Evolutionary conservation across 2,329 filamentous ascomycete species (phyloP).

Genomic region (Microthyrium microscopicum): DNA sequence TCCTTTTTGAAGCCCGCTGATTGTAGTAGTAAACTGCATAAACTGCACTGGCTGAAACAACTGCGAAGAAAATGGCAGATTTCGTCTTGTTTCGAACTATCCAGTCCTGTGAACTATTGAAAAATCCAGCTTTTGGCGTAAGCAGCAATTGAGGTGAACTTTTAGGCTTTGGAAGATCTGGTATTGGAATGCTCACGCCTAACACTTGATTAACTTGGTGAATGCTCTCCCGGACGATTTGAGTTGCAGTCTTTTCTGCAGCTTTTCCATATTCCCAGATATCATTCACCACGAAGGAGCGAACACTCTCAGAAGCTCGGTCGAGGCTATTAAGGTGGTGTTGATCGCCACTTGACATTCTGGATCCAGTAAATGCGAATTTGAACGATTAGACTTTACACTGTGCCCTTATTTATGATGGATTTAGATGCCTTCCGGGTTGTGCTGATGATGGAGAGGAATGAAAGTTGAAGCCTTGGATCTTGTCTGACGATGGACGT

Average conservation of each 20-base stretch:
- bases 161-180: slow-evolving; percentile 46
- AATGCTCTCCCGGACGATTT: slow-evolving; percentile 39
- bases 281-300: not conserved
- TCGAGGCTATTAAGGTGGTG: slow-evolving; percentile 62
- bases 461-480: no score
- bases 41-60: slow-evolving; percentile 46
- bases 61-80: slow-evolving; percentile 53
- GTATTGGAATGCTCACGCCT: slow-evolving; percentile 60
- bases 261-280: no score
- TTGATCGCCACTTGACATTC: slow-evolving; percentile 65
- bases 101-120: slow-evolving; percentile 53
- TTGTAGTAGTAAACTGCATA: slow-evolving; percentile 43
- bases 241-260: slow-evolving; percentile 9
- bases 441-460: no score
- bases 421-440: no score
- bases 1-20: slow-evolving; percentile 40
- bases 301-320: no score
- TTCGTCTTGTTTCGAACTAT: slow-evolving; percentile 54
- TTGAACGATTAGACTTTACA: no score
- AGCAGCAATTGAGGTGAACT: slow-evolving; percentile 26
- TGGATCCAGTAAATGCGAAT: no score
- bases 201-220: slow-evolving; percentile 53
- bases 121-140: slow-evolving; percentile 20
- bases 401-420: no score
- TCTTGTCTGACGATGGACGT: no score